A percentile compares a stretch with the other conserved stretches of the same genome.
These are phyloP conservation scores for Elsinoe batatas DNA, from an alignment of 2,329 filamentous ascomycete genomes.

Conservation along the genomic window DNA sequence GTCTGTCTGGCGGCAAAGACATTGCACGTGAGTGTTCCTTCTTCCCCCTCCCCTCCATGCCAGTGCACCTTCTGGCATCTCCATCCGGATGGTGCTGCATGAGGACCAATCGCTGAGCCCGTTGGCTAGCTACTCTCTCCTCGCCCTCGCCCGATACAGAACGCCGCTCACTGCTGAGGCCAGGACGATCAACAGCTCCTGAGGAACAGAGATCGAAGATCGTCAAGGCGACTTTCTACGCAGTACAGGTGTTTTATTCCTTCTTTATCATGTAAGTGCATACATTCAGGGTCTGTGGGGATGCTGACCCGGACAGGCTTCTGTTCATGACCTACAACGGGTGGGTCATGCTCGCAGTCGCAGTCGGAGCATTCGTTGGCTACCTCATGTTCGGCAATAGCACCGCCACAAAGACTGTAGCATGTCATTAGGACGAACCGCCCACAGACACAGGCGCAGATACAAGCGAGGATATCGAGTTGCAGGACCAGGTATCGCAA, in stretches of 20 bases:
- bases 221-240: conserved; percentile 76
- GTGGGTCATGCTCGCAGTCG: conserved; percentile 89
- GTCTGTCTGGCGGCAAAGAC: conserved; percentile 41
- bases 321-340: conserved; percentile 99
- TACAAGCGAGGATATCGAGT: background rate
- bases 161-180: conserved; percentile 59
- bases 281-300: background rate
- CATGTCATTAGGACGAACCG: conserved; percentile 60
- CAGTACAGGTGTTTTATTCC: conserved; percentile 91
- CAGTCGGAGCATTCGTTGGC: conserved; percentile 77
- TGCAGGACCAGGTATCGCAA: background rate
- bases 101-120: background rate
- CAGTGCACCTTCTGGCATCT: background rate
- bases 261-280: conserved; percentile 95
- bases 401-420: conserved; percentile 70
- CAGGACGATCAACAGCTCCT: conserved; percentile 60
- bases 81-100: background rate
- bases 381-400: conserved; percentile 72
- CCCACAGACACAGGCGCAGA: background rate
- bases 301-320: conserved; percentile 52
- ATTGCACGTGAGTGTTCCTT: conserved; percentile 24
- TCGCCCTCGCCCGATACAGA: conserved; percentile 23
- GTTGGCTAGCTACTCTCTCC: conserved; percentile 1
- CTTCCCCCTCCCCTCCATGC: too few relatives aligned
- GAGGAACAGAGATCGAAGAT: conserved; percentile 61